Percentiles rank a stretch among this genome's conserved stretches.
phyloP scores from a whole-genome alignment of 306 rosid genomes.

The Cicer pinnatifidum region DNA sequence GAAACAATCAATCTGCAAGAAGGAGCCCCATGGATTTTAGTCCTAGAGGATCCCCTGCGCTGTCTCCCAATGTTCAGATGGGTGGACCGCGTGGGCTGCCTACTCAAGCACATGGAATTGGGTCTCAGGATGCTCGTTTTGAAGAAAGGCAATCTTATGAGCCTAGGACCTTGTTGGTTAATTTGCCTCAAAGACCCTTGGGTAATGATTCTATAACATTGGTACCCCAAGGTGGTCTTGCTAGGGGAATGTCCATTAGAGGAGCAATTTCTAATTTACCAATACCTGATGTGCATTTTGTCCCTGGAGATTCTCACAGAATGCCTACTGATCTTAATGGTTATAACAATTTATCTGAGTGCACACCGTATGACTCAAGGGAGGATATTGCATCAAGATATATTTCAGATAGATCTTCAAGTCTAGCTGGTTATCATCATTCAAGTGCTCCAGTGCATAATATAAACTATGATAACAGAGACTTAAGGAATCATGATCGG shows the following conservation, averaged over 20 bases:
- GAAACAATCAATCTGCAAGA: conserved; percentile 64
- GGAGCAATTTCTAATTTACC: conserved; percentile 60
- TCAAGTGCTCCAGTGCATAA: conserved; percentile 56
- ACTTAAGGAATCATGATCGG: conserved; percentile 61
- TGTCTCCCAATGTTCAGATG: conserved; percentile 63
- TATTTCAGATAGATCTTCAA: conserved; percentile 56
- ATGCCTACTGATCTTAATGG: conserved; percentile 63
- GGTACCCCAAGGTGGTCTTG: conserved; percentile 98
- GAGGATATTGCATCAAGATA: conserved; percentile 59
- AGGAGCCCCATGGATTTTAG: conserved; percentile 73
- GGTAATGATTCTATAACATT: conserved; percentile 76
- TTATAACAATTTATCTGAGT: conserved; percentile 56
- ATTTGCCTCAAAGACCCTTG: conserved; percentile 63
- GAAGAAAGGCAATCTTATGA: conserved; percentile 75
- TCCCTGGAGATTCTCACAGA: conserved; percentile 63
- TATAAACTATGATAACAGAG: conserved; percentile 60
- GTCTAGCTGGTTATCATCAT: conserved; percentile 64
- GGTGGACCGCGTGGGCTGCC: conserved; percentile 71
- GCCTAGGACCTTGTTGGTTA: conserved; percentile 65
- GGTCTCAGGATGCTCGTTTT: conserved; percentile 73
- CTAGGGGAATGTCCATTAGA: conserved; percentile 88
- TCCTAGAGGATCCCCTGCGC: conserved; percentile 66
- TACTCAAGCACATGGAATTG: conserved; percentile 68
- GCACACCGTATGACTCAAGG: conserved; percentile 49
- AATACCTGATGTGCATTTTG: conserved; percentile 50